Percentiles rank a stretch among this genome's conserved stretches.
Evolutionary conservation across 1,284 basidiomycete species (phyloP).

Genomic region (Ustilago esculenta): DNA sequence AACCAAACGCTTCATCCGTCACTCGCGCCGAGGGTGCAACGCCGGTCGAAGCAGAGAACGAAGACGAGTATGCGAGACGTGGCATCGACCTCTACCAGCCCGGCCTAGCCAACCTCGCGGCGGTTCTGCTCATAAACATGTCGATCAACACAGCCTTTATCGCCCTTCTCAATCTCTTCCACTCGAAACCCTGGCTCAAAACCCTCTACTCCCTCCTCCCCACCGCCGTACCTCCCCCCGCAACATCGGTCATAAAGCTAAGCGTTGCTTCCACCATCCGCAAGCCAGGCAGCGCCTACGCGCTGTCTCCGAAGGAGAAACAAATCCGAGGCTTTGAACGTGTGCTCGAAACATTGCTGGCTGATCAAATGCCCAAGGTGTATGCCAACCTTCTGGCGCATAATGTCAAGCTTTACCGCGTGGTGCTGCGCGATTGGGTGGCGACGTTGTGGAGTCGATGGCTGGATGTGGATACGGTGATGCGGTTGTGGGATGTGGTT

Average conservation of each 20-base stretch:
- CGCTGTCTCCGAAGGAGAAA: slow-evolving; percentile 30
- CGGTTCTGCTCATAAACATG: slow-evolving; percentile 90
- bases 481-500: slow-evolving; percentile 60
- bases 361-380: slow-evolving; percentile 92
- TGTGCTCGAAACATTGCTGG: slow-evolving; percentile 89
- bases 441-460: slow-evolving; percentile 49
- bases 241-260: neutral
- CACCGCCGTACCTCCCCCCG: neutral
- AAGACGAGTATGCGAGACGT: slow-evolving; percentile 26
- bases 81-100: slow-evolving; percentile 56
- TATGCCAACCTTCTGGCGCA: slow-evolving; percentile 61
- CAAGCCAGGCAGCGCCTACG: slow-evolving; percentile 7
- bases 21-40: neutral
- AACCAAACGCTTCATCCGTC: no score
- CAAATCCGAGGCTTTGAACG: slow-evolving; percentile 68
- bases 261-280: neutral
- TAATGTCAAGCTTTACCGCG: slow-evolving; percentile 38
- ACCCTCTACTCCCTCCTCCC: slow-evolving; percentile 54
- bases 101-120: slow-evolving; percentile 73
- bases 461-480: slow-evolving; percentile 58
- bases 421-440: slow-evolving; percentile 56
- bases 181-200: slow-evolving; percentile 56
- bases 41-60: neutral
- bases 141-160: slow-evolving; percentile 79
- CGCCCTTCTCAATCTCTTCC: slow-evolving; percentile 81